These are phyloP conservation scores for Rhododendron simsii DNA, from an alignment of 148 eudicot genomes.

Conservation along the genomic window DNA sequence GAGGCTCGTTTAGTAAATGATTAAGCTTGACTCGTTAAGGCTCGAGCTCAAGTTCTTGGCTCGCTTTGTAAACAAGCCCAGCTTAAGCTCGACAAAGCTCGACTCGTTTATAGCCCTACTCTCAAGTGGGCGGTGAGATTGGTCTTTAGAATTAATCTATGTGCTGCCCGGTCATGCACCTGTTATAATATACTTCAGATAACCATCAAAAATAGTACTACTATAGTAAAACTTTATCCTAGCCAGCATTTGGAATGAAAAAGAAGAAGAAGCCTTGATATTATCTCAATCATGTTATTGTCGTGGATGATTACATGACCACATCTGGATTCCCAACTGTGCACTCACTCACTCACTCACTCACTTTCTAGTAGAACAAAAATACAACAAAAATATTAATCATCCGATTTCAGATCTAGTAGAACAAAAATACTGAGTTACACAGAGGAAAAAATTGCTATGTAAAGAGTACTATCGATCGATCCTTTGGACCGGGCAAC, in stretches of 20 bases:
- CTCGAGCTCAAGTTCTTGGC: too few species aligned
- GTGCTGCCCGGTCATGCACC: too few species aligned
- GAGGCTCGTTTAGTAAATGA: too few species aligned
- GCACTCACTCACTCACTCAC: not conserved
- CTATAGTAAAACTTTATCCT: not conserved
- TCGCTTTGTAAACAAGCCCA: too few species aligned
- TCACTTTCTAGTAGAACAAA: too few species aligned
- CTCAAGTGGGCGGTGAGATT: too few species aligned
- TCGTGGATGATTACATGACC: not conserved
- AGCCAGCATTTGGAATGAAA: not conserved
- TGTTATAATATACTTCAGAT: not conserved
- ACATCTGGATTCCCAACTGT: not conserved
- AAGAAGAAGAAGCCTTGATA: not conserved
- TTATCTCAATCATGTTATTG: not conserved
- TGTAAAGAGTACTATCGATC: conserved; percentile 5
- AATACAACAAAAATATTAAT: not conserved
- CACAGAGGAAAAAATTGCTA: not conserved
- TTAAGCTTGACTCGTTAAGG: too few species aligned
- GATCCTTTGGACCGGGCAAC: not conserved
- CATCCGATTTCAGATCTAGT: not conserved
- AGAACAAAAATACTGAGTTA: not conserved
- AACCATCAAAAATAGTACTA: not conserved
- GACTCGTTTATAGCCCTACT: too few species aligned
- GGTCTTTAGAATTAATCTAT: too few species aligned
- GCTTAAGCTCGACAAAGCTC: too few species aligned